Base-by-base conservation (phyloP, 257 asterid genomes). In the Cynanchum wilfordii region DNA sequence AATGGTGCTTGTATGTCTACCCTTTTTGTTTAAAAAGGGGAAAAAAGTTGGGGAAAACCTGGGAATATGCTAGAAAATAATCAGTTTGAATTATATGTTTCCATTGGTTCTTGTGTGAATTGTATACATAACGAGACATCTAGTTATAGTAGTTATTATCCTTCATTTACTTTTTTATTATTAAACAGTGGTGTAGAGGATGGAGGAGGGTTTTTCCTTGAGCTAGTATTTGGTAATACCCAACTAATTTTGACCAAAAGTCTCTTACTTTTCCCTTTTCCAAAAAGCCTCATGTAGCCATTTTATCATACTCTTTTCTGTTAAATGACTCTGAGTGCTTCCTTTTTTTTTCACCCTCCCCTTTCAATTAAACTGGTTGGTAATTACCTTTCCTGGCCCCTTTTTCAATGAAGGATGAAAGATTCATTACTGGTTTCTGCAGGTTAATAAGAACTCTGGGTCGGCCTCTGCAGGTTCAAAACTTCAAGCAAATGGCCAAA, bases 361-460 rank as follows among this genome's bases (percentile, higher is more conserved):
- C 50, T 62, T 49, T 20, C 24, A 57, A 15, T 66, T 51, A 36
- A 27, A 27, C 38, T 22, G 22, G 9, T 25, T 44, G 74, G 20
- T 45, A 10, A n/a, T 55, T 67, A 60, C 69, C 57, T 27, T 42
- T 51, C n/a, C 68, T 67, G 33, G 10, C 3, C 42, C 33, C 68
- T 3, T 56, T 52, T 68, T 17, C n/a, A 45, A 66, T 30, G 49
- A 60, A 62, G 2, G 36, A 62, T 60, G 7, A 15, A 13, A 29
- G 5, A 25, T 62, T 33, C 24, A 17, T 62, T 51, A n/a, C 27
- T 65, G 58, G 49, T 70, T 64, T 58, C 33, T 79, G 87, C 86
- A 93, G 96, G 82, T 73, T 50, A 82, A 73, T 54, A 93, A 82
- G 90, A 76, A 79, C 62, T 73, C 85, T 68, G 84, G 66, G 70